phyloP scores from a whole-genome alignment of 2,329 filamentous ascomycete species.

The Stemphylium vesicarium region DNA sequence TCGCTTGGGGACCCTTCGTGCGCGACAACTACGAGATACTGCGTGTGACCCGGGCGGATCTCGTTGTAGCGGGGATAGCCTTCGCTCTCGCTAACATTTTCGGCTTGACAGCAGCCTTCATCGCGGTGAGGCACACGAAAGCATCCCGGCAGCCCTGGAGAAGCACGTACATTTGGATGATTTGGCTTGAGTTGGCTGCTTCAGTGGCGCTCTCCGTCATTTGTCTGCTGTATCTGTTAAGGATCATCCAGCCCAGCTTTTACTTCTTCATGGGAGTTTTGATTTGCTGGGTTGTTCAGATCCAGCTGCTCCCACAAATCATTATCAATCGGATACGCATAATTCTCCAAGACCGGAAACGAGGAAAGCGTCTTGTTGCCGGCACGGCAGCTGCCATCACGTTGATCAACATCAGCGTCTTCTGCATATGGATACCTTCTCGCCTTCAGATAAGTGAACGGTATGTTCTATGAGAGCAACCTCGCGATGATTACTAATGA shows the following conservation, averaged over 20 bases:
- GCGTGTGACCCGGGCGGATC: constrained; percentile 23
- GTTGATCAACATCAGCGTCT: constrained; percentile 41
- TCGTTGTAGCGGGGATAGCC: constrained; percentile 26
- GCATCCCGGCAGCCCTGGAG: constrained; percentile 25
- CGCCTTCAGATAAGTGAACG: constrained; percentile 29
- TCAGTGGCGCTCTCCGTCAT: constrained; percentile 52
- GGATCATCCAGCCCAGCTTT: constrained; percentile 42
- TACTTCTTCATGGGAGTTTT: constrained; percentile 39
- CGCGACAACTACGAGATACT: constrained; percentile 24
- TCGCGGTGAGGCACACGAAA: constrained; percentile 35
- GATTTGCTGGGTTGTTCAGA: constrained; percentile 35
- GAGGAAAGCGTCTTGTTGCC: constrained; percentile 22
- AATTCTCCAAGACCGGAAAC: constrained; percentile 25
- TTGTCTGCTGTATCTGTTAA: constrained; percentile 40
- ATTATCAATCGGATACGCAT: constrained; percentile 39
- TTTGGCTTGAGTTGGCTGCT: constrained; percentile 55
- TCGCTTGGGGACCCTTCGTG: constrained; percentile 36
- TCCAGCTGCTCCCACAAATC: constrained; percentile 40
- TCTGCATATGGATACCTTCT: constrained; percentile 38
- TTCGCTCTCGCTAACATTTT: constrained; percentile 31
- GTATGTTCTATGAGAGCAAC: constrained; percentile 6
- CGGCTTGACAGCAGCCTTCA: constrained; percentile 36
- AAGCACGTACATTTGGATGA: constrained; percentile 55
- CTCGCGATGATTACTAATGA: neutral
- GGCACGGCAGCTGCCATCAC: constrained; percentile 23